phyloP scores from a whole-genome alignment of 805 yeast species.

The Candida rishiriensis region DNA sequence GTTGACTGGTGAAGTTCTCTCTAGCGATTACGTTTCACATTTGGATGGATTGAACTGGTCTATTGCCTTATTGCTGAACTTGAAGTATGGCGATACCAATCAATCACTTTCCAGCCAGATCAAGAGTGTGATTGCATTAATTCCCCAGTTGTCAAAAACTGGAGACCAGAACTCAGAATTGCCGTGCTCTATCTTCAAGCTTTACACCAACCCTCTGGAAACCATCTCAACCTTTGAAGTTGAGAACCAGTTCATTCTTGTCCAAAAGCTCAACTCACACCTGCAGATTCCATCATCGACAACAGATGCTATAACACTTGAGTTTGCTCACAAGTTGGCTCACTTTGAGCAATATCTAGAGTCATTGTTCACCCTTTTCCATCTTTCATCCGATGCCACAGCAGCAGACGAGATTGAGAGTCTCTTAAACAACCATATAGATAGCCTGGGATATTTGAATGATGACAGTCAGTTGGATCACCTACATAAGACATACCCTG shows the following conservation, averaged over 20 bases:
- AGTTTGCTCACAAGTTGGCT: conserved; percentile 50
- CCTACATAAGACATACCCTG: conserved; percentile 35
- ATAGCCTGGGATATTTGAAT: conserved; percentile 25
- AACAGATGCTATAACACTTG: conserved; percentile 18
- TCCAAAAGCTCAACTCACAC: conserved; percentile 22
- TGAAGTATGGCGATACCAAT: conserved; percentile 60
- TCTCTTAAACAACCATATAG: conserved; percentile 32
- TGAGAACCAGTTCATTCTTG: conserved; percentile 23
- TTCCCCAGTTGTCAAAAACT: conserved; percentile 4
- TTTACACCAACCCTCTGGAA: conserved; percentile 9
- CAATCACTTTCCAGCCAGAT: conserved; percentile 31
- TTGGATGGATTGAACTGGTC: conserved; percentile 59
- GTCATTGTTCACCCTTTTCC: conserved; percentile 60
- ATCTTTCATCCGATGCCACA: conserved; percentile 43
- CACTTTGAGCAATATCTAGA: conserved; percentile 47
- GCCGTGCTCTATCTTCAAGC: conserved; percentile 13
- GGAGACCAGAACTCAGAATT: conserved; percentile 3
- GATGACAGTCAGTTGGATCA: conserved; percentile 29
- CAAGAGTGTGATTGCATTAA: conserved; percentile 17
- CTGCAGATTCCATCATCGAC: conserved; percentile 7
- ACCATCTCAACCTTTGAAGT: conserved; percentile 9
- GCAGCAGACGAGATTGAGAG: conserved; percentile 39
- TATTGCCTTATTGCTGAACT: conserved; percentile 48
- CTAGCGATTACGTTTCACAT: conserved; percentile 28
- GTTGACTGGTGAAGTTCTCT: conserved; percentile 47